Base-by-base conservation (phyloP, 2,329 filamentous ascomycete species). In the Pseudogymnoascus sp. region DNA sequence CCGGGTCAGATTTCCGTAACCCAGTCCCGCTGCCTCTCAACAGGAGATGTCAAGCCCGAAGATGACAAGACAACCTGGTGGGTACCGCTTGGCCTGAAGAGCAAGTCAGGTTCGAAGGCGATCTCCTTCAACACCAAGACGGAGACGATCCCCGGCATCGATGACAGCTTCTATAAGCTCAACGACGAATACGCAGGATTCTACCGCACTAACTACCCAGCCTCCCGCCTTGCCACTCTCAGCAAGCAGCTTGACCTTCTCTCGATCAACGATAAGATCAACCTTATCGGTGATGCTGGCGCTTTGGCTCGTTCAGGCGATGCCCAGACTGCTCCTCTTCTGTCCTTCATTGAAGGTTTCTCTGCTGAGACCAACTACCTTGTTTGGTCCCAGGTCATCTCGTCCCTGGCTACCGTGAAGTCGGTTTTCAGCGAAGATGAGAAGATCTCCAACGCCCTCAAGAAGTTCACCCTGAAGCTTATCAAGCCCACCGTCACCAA, bases 11-110 rank as follows among this genome's bases (percentile, higher is more conserved):
- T 97, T 70, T 85, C 84, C 47, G 78, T 97, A 65, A 88, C 87
- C 73, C 94, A 99, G 75, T 88, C 85, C 61, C 88, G 94, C 64
- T 99, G 97, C 83, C 81, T 99, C 21, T 91, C 90, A 18, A 92
- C 91, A 3, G 94, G 94, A 8, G 93, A 97, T 73, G 90, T 92
- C 63, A 91, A 92, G 78, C 81, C 91, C 1, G 90, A 95, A 72
- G 94, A 99, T 69, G 92, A 99, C 71, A 81, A 89, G 71, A 97
- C 92, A 2, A 87, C 85, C 18, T 99, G 94, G 94, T 99, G 94
- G 93, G 85, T 97, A 65, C 94, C 94, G 14, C 82, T 99, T 33
- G 89, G 89, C 12, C 80, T 99, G 28, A 89, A 92, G 74, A 89
- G 91, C 62, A 91, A 91, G 70, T 78, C 82, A 38, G 82, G 87